Conservation (phyloP, 140 eudicot species). For the Bidens hawaiensis region DNA sequence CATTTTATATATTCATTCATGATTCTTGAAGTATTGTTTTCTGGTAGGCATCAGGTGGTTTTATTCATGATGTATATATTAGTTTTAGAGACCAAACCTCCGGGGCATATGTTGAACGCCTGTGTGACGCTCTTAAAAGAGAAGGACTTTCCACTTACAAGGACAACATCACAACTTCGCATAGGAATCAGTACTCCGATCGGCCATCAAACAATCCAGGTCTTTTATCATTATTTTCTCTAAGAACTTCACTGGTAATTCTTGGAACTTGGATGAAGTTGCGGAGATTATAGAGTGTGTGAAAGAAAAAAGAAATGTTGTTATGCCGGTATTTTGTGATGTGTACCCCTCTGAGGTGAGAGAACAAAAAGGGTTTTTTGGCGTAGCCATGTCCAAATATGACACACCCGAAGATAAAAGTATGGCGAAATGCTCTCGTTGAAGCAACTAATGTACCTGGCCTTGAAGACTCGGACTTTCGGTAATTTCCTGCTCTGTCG, state of each 20-base stretch:
- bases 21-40: too few species aligned
- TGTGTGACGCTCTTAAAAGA: not conserved
- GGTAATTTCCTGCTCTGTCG: not conserved
- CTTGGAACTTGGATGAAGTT: constrained; percentile 7
- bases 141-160: constrained; percentile 9
- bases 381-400: not conserved
- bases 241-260: not conserved
- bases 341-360: not conserved
- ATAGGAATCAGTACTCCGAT: not conserved
- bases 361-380: not conserved
- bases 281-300: not conserved
- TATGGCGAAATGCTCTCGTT: too few species aligned
- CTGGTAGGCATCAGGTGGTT: constrained; percentile 11
- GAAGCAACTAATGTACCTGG: not conserved
- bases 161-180: not conserved
- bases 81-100: not conserved
- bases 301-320: not conserved
- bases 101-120: not conserved
- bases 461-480: not conserved
- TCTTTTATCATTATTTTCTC: not conserved
- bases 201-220: not conserved
- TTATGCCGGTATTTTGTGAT: not conserved
- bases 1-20: too few species aligned
- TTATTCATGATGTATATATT: not conserved
- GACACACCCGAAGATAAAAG: not conserved